Base-by-base conservation (phyloP, 441 rosid species). In the Adansonia madagascariensis region DNA sequence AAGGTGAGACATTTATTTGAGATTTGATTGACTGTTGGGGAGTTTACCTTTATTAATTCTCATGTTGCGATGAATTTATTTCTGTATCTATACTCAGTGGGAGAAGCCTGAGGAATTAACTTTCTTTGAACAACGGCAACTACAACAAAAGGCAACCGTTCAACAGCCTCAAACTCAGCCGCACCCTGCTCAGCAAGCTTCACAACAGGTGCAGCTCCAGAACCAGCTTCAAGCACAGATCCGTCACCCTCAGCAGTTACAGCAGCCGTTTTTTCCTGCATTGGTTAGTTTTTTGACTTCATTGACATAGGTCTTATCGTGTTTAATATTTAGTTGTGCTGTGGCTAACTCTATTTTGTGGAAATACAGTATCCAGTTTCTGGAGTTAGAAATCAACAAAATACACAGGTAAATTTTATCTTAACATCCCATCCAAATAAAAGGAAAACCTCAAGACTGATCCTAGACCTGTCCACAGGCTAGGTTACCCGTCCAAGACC, bases 91-190 rank as follows among this genome's bases (percentile, higher is more conserved):
- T 78, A 4, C 80, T 74, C 78, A 94, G 99, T 96, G 98, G 99
- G 93, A 94, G 82, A 94, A 94, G 85, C 99, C 99, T 44, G 98
- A 96, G 84, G 98, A 96, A 83, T 81, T 96, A 87, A 62, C 79
- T 74, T 81, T 79, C 75, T 84, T 81, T 65, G 93, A 93, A 81
- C 92, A 84, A 60, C 92, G 87, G 80, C 93, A 87, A 52, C 91
- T 79, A 56, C 85, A 79, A 66, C 89, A 80, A 82, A 89, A 93
- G 75, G 87, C 83, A 35, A 77, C 82, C 46, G 77, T 85, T 59
- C 94, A 90, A 65, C 93, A 79, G 84, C 84, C 88, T 57, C 94
- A 88, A 77, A 71, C 80, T 78, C 97, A 85, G 77, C 46, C 84
- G 55, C 87, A 85, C 55, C 81, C 87, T 77, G 93, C 87, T 39